Percentiles rank a stretch among this genome's conserved stretches.
phyloP scores from a whole-genome alignment of 495 filamentous ascomycete species.

The Trichoderma erinaceum region DNA sequence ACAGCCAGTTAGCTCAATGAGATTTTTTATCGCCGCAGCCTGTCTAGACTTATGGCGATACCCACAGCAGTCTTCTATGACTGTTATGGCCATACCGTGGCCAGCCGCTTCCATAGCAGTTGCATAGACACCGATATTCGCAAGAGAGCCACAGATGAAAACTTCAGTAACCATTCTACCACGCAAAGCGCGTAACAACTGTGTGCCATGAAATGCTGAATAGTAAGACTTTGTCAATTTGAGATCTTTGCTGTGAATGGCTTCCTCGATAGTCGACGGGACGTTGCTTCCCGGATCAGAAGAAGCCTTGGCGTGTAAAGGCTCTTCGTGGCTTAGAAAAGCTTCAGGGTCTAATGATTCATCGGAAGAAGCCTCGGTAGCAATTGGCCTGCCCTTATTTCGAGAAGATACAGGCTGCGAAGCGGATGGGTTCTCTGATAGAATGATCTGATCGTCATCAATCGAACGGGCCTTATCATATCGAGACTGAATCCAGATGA shows the following conservation, averaged over 20 bases:
- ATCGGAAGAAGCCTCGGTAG: conserved; percentile 14
- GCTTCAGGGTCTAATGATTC: conserved; percentile 24
- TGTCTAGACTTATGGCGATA: conserved; percentile 69
- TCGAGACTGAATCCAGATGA: conserved; percentile 82
- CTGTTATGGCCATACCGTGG: conserved; percentile 75
- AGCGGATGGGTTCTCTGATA: conserved; percentile 26
- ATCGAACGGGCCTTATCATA: conserved; percentile 55
- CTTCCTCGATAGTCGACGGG: conserved; percentile 48
- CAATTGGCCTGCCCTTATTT: not conserved
- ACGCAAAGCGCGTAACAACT: conserved; percentile 63
- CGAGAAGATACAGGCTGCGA: not conserved
- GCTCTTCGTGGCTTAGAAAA: conserved; percentile 21
- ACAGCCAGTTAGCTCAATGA: conserved; percentile 70
- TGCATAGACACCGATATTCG: conserved; percentile 84
- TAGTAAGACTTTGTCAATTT: conserved; percentile 76
- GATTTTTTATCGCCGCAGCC: conserved; percentile 66
- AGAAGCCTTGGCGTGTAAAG: conserved; percentile 19
- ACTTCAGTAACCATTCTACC: conserved; percentile 79
- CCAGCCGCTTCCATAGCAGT: conserved; percentile 86
- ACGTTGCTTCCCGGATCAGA: conserved; percentile 61
- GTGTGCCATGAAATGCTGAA: conserved; percentile 72
- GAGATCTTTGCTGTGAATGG: conserved; percentile 57
- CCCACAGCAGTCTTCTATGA: conserved; percentile 86
- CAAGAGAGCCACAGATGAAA: conserved; percentile 86
- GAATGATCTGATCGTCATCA: conserved; percentile 46